A percentile compares a stretch with the other conserved stretches of the same genome.
Conservation (phyloP, 345 rosid species). For the Psidium friedrichsthalianum region DNA sequence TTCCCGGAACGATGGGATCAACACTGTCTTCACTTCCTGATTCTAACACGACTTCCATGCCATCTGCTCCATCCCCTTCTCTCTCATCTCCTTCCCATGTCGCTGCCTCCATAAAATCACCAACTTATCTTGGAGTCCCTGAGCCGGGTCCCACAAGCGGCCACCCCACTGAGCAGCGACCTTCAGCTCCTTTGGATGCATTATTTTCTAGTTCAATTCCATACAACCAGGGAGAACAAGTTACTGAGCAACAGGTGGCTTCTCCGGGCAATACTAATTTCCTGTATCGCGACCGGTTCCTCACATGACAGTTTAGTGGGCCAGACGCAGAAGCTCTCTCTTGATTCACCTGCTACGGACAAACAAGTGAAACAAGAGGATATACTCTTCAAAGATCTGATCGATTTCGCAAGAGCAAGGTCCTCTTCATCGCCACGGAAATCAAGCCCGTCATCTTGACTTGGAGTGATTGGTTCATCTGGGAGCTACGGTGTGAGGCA, state of each 20-base stretch:
- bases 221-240: constrained; percentile 55
- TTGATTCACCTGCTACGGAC: constrained; percentile 31
- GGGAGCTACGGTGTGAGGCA: background rate
- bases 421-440: background rate
- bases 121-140: background rate
- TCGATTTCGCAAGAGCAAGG: constrained; percentile 59
- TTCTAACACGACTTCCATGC: constrained; percentile 21
- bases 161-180: constrained; percentile 40
- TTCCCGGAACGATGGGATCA: constrained; percentile 19
- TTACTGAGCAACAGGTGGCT: constrained; percentile 28
- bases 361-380: constrained; percentile 66
- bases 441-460: background rate
- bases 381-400: constrained; percentile 78
- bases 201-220: constrained; percentile 45
- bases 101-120: constrained; percentile 1
- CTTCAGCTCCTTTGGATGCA: constrained; percentile 43
- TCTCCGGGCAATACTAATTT: constrained; percentile 9
- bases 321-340: constrained; percentile 57
- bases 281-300: constrained; percentile 42
- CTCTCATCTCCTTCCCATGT: constrained; percentile 1
- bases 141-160: constrained; percentile 3
- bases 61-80: constrained; percentile 10
- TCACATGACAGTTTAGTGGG: constrained; percentile 49
- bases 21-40: constrained; percentile 15
- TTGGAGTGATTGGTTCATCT: background rate